phyloP scores from a whole-genome alignment of 139 green algal species.

The Tetraselmis striata region DNA sequence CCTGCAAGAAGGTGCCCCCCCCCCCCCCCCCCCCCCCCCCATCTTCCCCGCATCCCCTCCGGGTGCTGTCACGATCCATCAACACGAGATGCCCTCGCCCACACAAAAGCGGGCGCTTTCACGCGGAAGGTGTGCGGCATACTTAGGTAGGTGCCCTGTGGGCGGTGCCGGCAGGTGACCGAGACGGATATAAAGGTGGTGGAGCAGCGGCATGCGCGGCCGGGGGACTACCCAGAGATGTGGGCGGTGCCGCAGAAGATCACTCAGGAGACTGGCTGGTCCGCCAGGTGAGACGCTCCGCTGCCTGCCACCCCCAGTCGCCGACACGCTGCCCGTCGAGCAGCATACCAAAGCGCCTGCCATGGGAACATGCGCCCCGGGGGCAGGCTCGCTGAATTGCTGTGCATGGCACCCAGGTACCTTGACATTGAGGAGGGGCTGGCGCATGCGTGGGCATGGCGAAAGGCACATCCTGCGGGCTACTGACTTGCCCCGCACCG shows the following conservation, averaged over 20 bases:
- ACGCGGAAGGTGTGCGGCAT: too few relatives aligned
- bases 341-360: too few relatives aligned
- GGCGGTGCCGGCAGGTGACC: not conserved
- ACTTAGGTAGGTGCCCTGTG: too few relatives aligned
- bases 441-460: not conserved
- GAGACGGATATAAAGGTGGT: not conserved
- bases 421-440: not conserved
- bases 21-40: too few relatives aligned
- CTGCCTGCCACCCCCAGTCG: not conserved
- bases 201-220: not conserved
- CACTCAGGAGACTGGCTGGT: not conserved
- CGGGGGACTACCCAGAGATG: not conserved
- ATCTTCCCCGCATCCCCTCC: not conserved
- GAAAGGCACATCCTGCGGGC: not conserved
- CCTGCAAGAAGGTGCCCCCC: constrained; percentile 32
- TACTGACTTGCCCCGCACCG: too few relatives aligned
- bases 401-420: not conserved
- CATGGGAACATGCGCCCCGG: too few relatives aligned
- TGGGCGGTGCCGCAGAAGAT: not conserved
- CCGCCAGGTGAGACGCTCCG: not conserved
- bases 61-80: too few relatives aligned
- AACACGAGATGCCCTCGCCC: too few relatives aligned
- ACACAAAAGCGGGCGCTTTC: too few relatives aligned
- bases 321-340: not conserved
- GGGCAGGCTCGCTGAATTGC: too few relatives aligned